phyloP scores from a whole-genome alignment of 306 rosid genomes.

The Pyrus betulifolia region DNA sequence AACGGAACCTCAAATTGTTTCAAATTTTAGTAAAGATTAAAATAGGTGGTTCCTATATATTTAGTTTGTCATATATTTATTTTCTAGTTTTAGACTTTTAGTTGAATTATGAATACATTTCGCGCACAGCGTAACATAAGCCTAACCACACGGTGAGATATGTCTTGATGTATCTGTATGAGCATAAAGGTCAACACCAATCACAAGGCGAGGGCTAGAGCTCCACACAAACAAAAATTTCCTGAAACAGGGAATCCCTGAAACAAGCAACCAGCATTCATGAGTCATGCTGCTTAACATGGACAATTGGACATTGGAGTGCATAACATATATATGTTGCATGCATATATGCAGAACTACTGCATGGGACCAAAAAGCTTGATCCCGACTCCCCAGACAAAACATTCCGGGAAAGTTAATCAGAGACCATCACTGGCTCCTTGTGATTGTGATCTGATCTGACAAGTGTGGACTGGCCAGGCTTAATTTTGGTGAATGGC shows the following conservation, averaged over 20 bases:
- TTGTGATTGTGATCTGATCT: neutral
- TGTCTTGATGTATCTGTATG: neutral
- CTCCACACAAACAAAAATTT: neutral
- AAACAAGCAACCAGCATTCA: neutral
- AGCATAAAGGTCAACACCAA: neutral
- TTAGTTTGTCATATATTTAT: too few relatives aligned
- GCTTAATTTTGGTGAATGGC: neutral
- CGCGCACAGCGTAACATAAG: neutral
- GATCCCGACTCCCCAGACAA: neutral
- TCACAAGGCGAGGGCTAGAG: neutral
- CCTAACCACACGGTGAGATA: too few relatives aligned
- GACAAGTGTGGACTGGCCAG: neutral
- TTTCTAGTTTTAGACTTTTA: neutral
- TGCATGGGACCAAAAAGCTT: neutral
- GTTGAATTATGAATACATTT: neutral
- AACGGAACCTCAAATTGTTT: too few relatives aligned
- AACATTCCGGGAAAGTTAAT: neutral
- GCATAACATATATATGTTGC: too few relatives aligned
- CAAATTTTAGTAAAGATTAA: neutral
- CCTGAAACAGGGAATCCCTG: conserved; percentile 8
- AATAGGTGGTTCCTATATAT: too few relatives aligned
- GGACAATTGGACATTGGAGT: neutral
- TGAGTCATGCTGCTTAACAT: neutral
- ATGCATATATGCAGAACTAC: neutral
- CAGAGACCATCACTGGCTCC: neutral